Evolutionary conservation across 2,329 filamentous ascomycete genomes (phyloP), one percentile per base, ranked within the genome.

Genomic region (Seiridium unicorne): DNA sequence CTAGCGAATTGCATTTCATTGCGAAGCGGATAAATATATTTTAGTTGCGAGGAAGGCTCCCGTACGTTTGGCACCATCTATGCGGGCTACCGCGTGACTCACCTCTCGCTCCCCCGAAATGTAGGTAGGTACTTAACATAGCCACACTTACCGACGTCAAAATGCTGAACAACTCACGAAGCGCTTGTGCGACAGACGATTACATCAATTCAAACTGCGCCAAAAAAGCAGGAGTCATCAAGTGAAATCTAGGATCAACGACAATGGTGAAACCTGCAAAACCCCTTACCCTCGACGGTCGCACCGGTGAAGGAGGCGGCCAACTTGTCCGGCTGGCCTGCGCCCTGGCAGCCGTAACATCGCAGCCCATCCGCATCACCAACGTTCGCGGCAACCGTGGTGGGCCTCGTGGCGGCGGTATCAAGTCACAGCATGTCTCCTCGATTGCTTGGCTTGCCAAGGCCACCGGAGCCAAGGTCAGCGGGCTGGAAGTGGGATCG

Each of bases 391-490:
- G 82, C 3, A 87, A 87, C 59, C 77, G 85, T 18, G 63, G 65
- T 42, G 72, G 73, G 1, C 62, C 69, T 0, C 68, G 70, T 18
- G 74, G 75, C 11, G 73, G 75, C 54, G 66, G 86, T 34, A 76
- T 89, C 38, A 87, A 86, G 67, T 78, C 79, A 1, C 86, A 89
- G 65, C 86, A 89, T 64, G 80, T 86, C 35, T 75, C 85, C 0
- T 77, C 83, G 2, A 80, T 89, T 7, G 70, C 77, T 61, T 86
- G 77, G 72, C 79, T 88, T 0, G 82, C 82, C 4, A 71, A 78
- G 5, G 79, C 76, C 3, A 86, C 83, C 1, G 71, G 73, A 1
- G 85, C 84, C 4, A 71, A 81, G 6, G 79, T 83, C 0, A 69
- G 77, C 1, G 84, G 84, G 5, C 76, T 86, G 32, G 64, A 67